Evolutionary conservation across 345 rosid genomes (phyloP).

Genomic region (Brassica carinata): DNA sequence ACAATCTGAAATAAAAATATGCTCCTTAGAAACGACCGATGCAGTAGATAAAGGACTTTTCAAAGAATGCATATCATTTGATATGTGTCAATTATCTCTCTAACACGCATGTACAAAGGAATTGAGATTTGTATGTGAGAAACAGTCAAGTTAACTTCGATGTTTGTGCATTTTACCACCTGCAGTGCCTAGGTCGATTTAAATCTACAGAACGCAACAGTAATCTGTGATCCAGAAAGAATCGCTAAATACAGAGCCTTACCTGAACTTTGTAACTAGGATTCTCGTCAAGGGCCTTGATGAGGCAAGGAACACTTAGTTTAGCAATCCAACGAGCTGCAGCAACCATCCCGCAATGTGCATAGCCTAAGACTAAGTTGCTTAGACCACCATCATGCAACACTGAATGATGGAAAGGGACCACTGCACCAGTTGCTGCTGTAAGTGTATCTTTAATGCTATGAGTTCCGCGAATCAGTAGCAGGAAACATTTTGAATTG

Average conservation of each 20-base stretch:
- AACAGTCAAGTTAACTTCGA: neutral
- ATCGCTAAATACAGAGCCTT: slow-evolving; percentile 21
- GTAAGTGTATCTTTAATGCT: slow-evolving; percentile 96
- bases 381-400: slow-evolving; percentile 93
- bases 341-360: slow-evolving; percentile 99
- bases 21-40: slow-evolving; percentile 9
- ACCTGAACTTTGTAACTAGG: slow-evolving; percentile 87
- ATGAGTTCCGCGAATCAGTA: slow-evolving; percentile 94
- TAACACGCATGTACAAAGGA: neutral
- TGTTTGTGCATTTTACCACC: neutral
- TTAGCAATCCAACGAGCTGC: slow-evolving; percentile 99
- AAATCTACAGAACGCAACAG: neutral
- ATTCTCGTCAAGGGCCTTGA: slow-evolving; percentile 64
- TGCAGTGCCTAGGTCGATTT: neutral
- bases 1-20: slow-evolving; percentile 61
- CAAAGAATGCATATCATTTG: neutral
- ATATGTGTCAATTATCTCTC: neutral
- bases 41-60: slow-evolving; percentile 5
- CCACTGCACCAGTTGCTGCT: slow-evolving; percentile 97
- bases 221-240: slow-evolving; percentile 1
- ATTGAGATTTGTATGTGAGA: neutral
- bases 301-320: slow-evolving; percentile 77
- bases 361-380: slow-evolving; percentile 93
- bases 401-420: slow-evolving; percentile 97
- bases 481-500: slow-evolving; percentile 62